Evolutionary conservation across 108 stramenopile genomes (phyloP).

Genomic region (Skeletonema potamos): DNA sequence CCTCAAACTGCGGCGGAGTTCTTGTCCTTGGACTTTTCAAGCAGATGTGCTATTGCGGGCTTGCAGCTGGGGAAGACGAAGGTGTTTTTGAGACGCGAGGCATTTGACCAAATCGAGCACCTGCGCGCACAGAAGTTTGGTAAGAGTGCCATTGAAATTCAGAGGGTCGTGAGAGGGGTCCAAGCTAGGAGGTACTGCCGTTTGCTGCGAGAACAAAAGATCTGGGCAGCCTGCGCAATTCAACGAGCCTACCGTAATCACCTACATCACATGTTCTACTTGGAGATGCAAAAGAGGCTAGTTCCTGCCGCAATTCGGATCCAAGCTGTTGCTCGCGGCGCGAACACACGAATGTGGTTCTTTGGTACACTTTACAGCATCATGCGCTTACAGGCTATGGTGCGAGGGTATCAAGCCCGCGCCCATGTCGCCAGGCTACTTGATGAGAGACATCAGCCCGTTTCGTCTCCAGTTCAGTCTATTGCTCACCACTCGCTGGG

Average conservation of each 20-base stretch:
- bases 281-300: conserved; percentile 50
- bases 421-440: conserved; percentile 10
- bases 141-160: conserved; percentile 62
- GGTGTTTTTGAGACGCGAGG: conserved; percentile 87
- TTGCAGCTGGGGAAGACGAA: conserved; percentile 89
- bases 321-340: conserved; percentile 41
- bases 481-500: conserved; percentile 13
- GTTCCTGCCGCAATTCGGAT: conserved; percentile 36
- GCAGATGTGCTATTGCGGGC: conserved; percentile 81
- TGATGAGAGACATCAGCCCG: conserved; percentile 31
- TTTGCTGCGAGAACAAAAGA: conserved; percentile 31
- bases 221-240: conserved; percentile 54
- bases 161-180: conserved; percentile 68
- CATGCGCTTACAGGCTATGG: conserved; percentile 46
- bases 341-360: conserved; percentile 46
- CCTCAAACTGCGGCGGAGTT: conserved; percentile 69
- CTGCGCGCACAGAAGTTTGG: conserved; percentile 71
- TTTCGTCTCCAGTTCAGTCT: conserved; percentile 36
- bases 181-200: conserved; percentile 51
- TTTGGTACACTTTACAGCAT: conserved; percentile 41
- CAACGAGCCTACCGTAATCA: conserved; percentile 70
- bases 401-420: conserved; percentile 38
- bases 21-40: conserved; percentile 70
- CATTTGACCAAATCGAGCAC: conserved; percentile 86
- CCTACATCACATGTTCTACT: conserved; percentile 44